Conservation (phyloP, 106 monocot species). For the Allium cepa region DNA sequence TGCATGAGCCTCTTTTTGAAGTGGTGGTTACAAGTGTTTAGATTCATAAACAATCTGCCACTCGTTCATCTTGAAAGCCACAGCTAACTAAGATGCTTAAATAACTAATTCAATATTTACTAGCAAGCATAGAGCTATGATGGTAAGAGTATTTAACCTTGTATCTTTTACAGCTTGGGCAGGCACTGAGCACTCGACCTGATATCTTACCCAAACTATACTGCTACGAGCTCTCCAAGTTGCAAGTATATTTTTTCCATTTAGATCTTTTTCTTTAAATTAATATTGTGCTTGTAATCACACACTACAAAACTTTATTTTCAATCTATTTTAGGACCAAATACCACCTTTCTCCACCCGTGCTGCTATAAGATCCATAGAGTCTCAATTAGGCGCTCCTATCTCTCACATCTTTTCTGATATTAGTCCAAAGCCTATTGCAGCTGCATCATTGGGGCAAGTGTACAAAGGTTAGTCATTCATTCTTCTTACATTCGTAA, state of each 20-base stretch:
- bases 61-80: not conserved
- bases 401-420: slow-evolving; percentile 70
- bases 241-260: slow-evolving; percentile 46
- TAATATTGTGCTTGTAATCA: no score
- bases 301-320: not conserved
- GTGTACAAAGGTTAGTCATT: slow-evolving; percentile 86
- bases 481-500: no score
- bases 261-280: no score
- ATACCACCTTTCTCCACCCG: slow-evolving; percentile 89
- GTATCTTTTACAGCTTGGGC: slow-evolving; percentile 61
- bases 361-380: slow-evolving; percentile 80
- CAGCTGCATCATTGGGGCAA: slow-evolving; percentile 94
- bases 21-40: not conserved
- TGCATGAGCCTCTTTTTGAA: not conserved
- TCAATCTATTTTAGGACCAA: slow-evolving; percentile 58
- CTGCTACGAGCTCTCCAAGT: slow-evolving; percentile 86
- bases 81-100: not conserved
- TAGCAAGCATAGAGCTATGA: not conserved
- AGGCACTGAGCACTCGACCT: slow-evolving; percentile 83
- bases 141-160: not conserved
- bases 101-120: not conserved
- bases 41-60: not conserved
- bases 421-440: slow-evolving; percentile 68
- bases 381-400: slow-evolving; percentile 68
- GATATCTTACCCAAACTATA: slow-evolving; percentile 85